These are phyloP conservation scores for Gossypium stocksii DNA, from an alignment of 345 rosid species.

Conservation along the genomic window DNA sequence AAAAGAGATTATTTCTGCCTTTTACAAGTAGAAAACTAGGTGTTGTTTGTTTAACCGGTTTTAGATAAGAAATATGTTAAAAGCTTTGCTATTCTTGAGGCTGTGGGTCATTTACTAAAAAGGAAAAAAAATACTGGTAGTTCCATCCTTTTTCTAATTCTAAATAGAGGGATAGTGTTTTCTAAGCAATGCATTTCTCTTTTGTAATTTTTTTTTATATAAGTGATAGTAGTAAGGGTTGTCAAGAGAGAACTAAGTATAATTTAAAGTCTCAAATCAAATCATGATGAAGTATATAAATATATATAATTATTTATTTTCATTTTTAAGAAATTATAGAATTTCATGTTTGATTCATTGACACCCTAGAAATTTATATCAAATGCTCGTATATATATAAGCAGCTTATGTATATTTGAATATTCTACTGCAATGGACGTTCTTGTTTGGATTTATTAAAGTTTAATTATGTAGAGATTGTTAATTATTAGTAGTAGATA, in stretches of 20 bases:
- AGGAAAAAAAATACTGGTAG: background rate
- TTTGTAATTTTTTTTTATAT: background rate
- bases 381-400: no score
- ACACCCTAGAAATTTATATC: no score
- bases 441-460: no score
- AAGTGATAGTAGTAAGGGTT: background rate
- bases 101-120: slow-evolving; percentile 10
- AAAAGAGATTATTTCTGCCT: background rate
- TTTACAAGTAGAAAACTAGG: background rate
- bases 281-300: no score
- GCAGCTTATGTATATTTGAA: background rate
- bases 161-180: no score
- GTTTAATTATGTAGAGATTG: no score
- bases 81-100: slow-evolving; percentile 24
- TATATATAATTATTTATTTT: no score
- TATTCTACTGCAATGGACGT: background rate
- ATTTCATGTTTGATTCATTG: no score
- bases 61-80: slow-evolving; percentile 2
- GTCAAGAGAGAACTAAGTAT: no score
- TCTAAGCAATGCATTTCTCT: background rate
- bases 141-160: background rate
- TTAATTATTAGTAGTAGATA: no score
- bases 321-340: no score
- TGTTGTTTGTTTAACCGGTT: slow-evolving; percentile 2
- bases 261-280: no score